These are phyloP conservation scores for Trifolium repens DNA, from an alignment of 306 rosid species.

Conservation along the genomic window DNA sequence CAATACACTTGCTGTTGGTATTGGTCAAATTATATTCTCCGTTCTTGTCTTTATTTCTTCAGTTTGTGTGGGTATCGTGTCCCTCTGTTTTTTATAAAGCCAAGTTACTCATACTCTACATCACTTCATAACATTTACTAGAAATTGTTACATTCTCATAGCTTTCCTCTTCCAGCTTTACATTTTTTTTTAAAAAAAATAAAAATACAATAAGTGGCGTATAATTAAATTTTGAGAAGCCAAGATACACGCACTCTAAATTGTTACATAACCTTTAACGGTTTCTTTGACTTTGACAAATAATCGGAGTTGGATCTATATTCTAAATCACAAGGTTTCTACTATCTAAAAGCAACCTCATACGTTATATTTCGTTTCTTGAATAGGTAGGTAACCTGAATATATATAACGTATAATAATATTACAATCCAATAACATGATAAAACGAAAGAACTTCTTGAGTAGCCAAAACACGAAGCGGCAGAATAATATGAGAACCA, in stretches of 20 bases:
- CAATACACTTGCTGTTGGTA: not conserved
- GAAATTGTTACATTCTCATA: not conserved
- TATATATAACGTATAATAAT: not conserved
- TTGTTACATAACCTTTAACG: not conserved
- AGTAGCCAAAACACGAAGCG: constrained; percentile 26
- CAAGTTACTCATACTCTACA: not conserved
- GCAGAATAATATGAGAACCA: not conserved
- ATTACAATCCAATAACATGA: not conserved
- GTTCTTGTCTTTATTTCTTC: not conserved
- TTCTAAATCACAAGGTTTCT: not conserved
- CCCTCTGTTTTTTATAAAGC: not conserved
- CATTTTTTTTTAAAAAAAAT: not conserved
- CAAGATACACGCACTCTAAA: not conserved
- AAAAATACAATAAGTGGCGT: not conserved
- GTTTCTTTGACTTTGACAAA: too few relatives aligned
- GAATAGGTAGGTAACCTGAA: not conserved
- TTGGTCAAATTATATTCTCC: not conserved
- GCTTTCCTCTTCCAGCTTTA: not conserved
- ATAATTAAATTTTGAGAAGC: not conserved
- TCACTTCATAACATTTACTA: not conserved
- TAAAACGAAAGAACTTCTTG: not conserved
- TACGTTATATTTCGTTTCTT: not conserved
- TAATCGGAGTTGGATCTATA: not conserved
- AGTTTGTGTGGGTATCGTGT: not conserved
- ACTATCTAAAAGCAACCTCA: not conserved